Conservation (phyloP, 2,329 filamentous ascomycete species). For the Paraphoma sp. region DNA sequence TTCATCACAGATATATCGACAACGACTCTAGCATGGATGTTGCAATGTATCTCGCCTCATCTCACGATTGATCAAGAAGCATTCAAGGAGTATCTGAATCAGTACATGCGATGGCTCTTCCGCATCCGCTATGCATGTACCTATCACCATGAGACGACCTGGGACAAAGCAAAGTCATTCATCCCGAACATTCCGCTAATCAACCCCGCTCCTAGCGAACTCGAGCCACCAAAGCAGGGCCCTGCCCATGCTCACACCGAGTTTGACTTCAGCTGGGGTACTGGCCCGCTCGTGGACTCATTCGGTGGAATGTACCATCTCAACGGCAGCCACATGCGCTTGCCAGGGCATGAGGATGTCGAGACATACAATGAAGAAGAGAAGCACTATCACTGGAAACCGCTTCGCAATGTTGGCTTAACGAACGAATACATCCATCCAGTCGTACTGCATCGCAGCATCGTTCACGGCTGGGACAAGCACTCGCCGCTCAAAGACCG, state of each 20-base stretch:
- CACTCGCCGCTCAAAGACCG: slow-evolving; percentile 26
- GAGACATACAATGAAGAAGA: slow-evolving; percentile 37
- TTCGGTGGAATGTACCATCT: slow-evolving; percentile 51
- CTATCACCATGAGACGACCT: slow-evolving; percentile 31
- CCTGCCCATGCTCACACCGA: slow-evolving; percentile 44
- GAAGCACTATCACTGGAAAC: slow-evolving; percentile 44
- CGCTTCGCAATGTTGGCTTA: slow-evolving; percentile 47
- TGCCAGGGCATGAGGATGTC: slow-evolving; percentile 54
- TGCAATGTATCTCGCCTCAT: slow-evolving; percentile 57
- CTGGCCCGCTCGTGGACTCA: slow-evolving; percentile 51
- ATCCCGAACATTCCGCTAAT: slow-evolving; percentile 28
- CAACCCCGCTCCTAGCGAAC: slow-evolving; percentile 21
- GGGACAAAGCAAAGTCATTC: slow-evolving; percentile 16
- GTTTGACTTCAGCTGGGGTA: slow-evolving; percentile 56
- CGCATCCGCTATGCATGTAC: slow-evolving; percentile 38
- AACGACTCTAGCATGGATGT: slow-evolving; percentile 63
- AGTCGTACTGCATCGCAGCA: slow-evolving; percentile 35
- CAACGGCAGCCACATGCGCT: slow-evolving; percentile 50
- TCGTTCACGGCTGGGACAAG: slow-evolving; percentile 31
- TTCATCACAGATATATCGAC: slow-evolving; percentile 48
- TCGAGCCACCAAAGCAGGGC: slow-evolving; percentile 23
- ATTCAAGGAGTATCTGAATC: slow-evolving; percentile 49
- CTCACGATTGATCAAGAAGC: slow-evolving; percentile 55
- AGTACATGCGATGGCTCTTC: slow-evolving; percentile 47
- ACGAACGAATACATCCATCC: slow-evolving; percentile 61